Conservation (phyloP, 2,329 filamentous ascomycete species). For the Emericellopsis atlantica region DNA sequence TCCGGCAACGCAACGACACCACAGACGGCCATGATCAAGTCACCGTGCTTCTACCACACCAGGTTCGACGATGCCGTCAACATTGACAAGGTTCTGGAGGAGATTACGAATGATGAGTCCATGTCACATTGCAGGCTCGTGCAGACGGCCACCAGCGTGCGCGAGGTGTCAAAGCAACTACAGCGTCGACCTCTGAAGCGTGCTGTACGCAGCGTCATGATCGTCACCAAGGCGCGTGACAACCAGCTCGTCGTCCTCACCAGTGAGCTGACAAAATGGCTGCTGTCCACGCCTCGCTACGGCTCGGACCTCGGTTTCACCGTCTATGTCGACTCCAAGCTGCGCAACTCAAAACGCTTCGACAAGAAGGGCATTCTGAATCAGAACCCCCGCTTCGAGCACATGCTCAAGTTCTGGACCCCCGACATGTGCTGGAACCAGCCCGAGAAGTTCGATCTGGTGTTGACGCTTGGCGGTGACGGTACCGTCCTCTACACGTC, state of each 20-base stretch:
- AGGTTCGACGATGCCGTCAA: conserved; percentile 94
- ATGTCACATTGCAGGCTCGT: conserved; percentile 90
- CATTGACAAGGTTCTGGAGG: conserved; percentile 86
- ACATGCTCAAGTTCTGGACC: conserved; percentile 92
- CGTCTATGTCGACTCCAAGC: conserved; percentile 95
- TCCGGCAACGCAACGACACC: conserved; percentile 12
- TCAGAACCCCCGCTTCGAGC: conserved; percentile 61
- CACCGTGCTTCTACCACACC: conserved; percentile 96
- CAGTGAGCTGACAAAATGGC: conserved; percentile 75
- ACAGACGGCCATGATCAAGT: conserved; percentile 52
- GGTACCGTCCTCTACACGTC: conserved; percentile 81
- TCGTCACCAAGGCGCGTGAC: conserved; percentile 94
- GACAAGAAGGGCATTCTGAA: conserved; percentile 59
- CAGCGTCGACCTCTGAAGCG: conserved; percentile 85
- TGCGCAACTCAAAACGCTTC: conserved; percentile 80
- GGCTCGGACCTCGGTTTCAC: conserved; percentile 84
- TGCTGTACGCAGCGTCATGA: conserved; percentile 91
- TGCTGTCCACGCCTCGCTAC: conserved; percentile 80
- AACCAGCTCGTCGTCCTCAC: conserved; percentile 86
- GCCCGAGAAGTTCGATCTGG: conserved; percentile 91
- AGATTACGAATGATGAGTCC: conserved; percentile 79
- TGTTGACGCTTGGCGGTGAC: conserved; percentile 76
- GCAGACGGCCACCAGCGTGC: conserved; percentile 87
- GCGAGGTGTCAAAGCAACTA: conserved; percentile 91
- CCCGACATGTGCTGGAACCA: conserved; percentile 89